Evolutionary conservation across 2,329 filamentous ascomycete genomes (phyloP), one percentile per base, ranked within the genome.

Genomic region (Chalara sp.): DNA sequence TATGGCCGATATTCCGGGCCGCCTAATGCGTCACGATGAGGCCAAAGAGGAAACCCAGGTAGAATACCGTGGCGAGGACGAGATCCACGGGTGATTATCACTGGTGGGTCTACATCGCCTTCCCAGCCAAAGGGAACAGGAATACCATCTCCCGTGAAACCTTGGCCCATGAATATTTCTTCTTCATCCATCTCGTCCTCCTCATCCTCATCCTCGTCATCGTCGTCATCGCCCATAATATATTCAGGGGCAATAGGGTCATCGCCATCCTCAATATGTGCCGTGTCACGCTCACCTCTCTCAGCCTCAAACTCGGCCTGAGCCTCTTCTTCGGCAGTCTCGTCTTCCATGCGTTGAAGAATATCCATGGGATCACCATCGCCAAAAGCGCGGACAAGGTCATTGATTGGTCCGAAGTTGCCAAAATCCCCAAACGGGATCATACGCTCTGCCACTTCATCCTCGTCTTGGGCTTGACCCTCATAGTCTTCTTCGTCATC

Each of bases 181-280:
- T 81, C 80, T 47, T 89, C 86, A 43, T 84, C 83, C 58, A 86
- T 78, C 12, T 82, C 80, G 32, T 82, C 80, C 28, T 84, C 81
- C 42, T 84, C 83, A 40, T 87, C 85, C 13, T 87, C 84, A 44
- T 89, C 87, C n/a, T 81, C 75, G 48, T 79, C 76, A 21, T 74
- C 74, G 46, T 75, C 76, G 44, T 79, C 78, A 43, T 64, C 66
- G 37, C 64, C 65, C 10, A 70, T 63, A 42, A 67, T 70, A 41
- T 68, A 71, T 56, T 70, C 71, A 29, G 74, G 69, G 21, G 74
- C 75, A 51, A 78, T 79, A 46, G 69, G 70, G 31, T 75, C 75
- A 44, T 77, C 74, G 31, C 71, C 72, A 21, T 48, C 46, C n/a
- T 37, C 35, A 37, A 8, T 37, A n/a, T n/a, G 35, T 37, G 35